These are phyloP conservation scores for Carex kokanica DNA, from an alignment of 176 grass and related monocot species.

Conservation along the genomic window DNA sequence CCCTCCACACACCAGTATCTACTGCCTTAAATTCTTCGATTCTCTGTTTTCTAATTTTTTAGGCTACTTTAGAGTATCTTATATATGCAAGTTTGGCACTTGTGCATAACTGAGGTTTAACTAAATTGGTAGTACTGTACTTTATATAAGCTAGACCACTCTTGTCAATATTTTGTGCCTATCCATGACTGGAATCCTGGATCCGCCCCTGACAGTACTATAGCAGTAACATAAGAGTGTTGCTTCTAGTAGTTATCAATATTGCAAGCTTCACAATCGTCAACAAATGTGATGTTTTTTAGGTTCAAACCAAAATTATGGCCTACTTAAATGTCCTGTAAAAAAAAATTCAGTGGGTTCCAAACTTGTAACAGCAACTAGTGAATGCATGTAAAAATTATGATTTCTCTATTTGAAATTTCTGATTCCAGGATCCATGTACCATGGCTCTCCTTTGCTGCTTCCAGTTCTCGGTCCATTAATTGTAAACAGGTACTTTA, in stretches of 20 bases:
- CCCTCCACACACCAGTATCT: neutral
- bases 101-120: neutral
- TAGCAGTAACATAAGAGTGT: neutral
- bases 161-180: too few relatives aligned
- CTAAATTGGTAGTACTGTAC: neutral
- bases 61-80: neutral
- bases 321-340: neutral
- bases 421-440: constrained; percentile 83
- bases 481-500: constrained; percentile 53
- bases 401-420: neutral
- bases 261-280: neutral
- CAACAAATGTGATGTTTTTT: neutral
- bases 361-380: neutral
- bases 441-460: constrained; percentile 89
- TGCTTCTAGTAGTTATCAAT: neutral
- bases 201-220: neutral
- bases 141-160: too few relatives aligned
- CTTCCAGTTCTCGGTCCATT: constrained; percentile 71
- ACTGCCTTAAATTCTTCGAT: neutral
- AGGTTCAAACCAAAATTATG: neutral
- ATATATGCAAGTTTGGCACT: neutral
- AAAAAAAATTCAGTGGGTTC: neutral
- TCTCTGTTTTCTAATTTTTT: neutral
- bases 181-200: too few relatives aligned
- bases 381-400: neutral